Base-by-base conservation (phyloP, 163 green algal species). In the Scenedesmus sp. region DNA sequence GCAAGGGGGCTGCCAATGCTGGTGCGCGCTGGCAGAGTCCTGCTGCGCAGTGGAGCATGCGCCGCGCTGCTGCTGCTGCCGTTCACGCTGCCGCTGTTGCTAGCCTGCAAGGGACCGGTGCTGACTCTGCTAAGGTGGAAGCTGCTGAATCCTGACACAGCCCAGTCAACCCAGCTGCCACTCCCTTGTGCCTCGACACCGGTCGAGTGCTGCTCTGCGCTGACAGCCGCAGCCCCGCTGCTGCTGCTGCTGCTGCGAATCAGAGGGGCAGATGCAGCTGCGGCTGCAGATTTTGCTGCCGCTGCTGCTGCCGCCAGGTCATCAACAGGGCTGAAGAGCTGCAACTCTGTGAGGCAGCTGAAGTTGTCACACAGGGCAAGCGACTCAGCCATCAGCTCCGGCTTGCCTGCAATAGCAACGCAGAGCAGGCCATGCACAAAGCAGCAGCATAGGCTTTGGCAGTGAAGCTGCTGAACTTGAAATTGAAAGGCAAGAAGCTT, bases 291-390 rank as follows among this genome's bases (percentile, higher is more conserved):
- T 20, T 72, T 12, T 18, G 49, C 49, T 80, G 70, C 70, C n/a
- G n/a, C 70, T 12, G 33, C 70, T 80, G 70, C 70, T 42, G 33
- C 70, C 24, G 70, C 33, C 70, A 44, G 70, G 33, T 82, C 73
- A 49, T 82, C 73, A 9, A 82, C 33, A 33, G 73, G 73, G 37
- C 37, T 53, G 37, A 82, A 51, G 33, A 82, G 73, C 73, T 82
- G 35, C 73, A 82, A 40, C 73, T 82, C 37, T 33, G 40, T 49
- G 10, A 82, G 73, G 35, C 20, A n/a, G 5, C 9, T 35, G 20
- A 82, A 82, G 73, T 82, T 82, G 73, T 82, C 73, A 51, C 73
- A 82, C 2, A 82, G 24, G 1, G 35, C 73, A 13, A 82, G 73
- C 16, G 73, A 49, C 73, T 82, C 73, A 15, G 73, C 33, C 73